Percentiles rank a stretch among this genome's conserved stretches.
phyloP scores from a whole-genome alignment of 1,139 yeast genomes.

The Geotrichum phurueaensis region DNA sequence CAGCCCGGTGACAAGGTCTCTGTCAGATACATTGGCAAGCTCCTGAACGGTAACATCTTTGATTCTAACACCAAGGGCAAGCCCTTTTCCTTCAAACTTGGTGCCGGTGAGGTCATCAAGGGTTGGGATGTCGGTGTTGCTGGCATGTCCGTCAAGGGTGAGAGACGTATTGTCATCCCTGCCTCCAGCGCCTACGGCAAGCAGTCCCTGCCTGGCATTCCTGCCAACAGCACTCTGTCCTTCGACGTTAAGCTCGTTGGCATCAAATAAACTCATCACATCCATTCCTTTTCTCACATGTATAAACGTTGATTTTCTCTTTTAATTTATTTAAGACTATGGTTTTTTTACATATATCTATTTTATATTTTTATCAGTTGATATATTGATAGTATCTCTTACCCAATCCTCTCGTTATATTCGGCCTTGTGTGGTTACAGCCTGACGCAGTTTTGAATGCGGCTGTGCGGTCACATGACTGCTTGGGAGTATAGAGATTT shows the following conservation, averaged over 20 bases:
- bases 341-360: neutral
- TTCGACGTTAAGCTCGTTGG: conserved; percentile 93
- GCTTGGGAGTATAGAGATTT: too few relatives aligned
- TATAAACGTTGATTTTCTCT: neutral
- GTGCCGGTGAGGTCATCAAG: conserved; percentile 97
- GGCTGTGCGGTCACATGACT: too few relatives aligned
- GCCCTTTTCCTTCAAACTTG: conserved; percentile 86
- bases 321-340: neutral
- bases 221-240: conserved; percentile 91
- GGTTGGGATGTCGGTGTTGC: conserved; percentile 98
- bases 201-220: conserved; percentile 91
- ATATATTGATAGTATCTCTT: too few relatives aligned
- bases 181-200: conserved; percentile 95
- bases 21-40: conserved; percentile 95
- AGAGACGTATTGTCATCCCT: conserved; percentile 95
- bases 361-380: neutral
- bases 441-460: too few relatives aligned
- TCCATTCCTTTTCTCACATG: neutral
- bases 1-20: conserved; percentile 89
- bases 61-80: conserved; percentile 97
- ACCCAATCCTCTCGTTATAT: too few relatives aligned
- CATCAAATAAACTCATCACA: conserved; percentile 52
- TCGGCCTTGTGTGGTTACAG: too few relatives aligned
- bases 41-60: conserved; percentile 90
- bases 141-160: conserved; percentile 98